Conservation (phyloP, 306 rosid genomes). For the Neltuma alba region DNA sequence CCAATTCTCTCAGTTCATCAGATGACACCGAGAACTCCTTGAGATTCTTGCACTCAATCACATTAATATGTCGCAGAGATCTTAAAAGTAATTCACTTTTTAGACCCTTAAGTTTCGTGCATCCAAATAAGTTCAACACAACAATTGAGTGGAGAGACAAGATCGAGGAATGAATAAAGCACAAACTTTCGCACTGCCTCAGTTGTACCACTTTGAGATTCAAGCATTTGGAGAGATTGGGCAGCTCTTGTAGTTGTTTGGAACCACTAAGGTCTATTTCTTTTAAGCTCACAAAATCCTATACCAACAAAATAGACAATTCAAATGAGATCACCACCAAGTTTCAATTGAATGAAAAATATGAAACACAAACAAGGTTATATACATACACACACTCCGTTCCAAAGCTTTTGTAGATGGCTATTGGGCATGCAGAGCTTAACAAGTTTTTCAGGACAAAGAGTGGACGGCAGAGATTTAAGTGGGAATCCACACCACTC, state of each 20-base stretch:
- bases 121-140: background rate
- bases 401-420: background rate
- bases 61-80: background rate
- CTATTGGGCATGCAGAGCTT: background rate
- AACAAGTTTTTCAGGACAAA: background rate
- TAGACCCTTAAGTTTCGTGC: background rate
- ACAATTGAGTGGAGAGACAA: background rate
- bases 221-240: constrained; percentile 26
- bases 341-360: background rate
- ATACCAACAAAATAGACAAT: background rate
- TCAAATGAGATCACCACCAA: background rate
- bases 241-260: constrained; percentile 7
- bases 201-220: background rate
- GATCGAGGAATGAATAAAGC: constrained; percentile 18
- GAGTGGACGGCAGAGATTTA: background rate
- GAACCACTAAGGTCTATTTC: background rate
- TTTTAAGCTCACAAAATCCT: background rate
- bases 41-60: background rate
- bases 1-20: background rate
- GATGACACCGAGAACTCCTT: background rate
- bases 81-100: background rate
- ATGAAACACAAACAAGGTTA: background rate
- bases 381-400: background rate
- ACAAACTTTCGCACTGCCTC: background rate
- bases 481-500: constrained; percentile 1